phyloP scores from a whole-genome alignment of 1,284 basidiomycete species.

The Austroboletus novae-zelandiae region DNA sequence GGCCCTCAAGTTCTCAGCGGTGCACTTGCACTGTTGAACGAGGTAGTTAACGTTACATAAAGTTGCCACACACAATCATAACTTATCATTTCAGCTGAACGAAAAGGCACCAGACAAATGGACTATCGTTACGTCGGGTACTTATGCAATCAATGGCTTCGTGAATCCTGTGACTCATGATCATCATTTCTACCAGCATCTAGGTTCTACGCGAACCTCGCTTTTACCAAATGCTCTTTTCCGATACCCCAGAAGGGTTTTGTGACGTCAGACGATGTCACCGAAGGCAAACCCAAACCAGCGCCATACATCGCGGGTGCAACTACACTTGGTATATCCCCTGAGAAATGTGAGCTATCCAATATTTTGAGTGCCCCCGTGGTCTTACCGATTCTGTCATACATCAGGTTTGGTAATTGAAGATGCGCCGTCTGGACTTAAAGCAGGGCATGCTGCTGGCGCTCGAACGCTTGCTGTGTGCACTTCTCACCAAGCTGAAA shows the following conservation, averaged over 20 bases:
- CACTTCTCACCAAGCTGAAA: conserved; percentile 67
- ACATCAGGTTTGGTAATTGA: conserved; percentile 73
- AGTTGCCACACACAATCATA: too few relatives aligned
- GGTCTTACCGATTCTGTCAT: conserved; percentile 1
- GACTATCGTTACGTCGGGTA: conserved; percentile 81
- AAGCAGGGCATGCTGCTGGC: conserved; percentile 72
- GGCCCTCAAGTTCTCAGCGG: conserved; percentile 58
- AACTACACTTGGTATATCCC: conserved; percentile 44
- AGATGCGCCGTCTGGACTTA: conserved; percentile 79
- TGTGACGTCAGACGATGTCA: conserved; percentile 75
- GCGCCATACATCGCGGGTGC: conserved; percentile 76
- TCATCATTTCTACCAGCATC: conserved; percentile 47
- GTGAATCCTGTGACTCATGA: not conserved
- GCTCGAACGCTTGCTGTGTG: conserved; percentile 74
- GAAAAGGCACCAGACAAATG: conserved; percentile 42
- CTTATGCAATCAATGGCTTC: conserved; percentile 4
- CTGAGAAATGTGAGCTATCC: conserved; percentile 47
- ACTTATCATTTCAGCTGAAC: conserved; percentile 29
- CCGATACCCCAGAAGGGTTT: conserved; percentile 53
- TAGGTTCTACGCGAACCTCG: conserved; percentile 60
- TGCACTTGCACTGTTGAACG: conserved; percentile 44
- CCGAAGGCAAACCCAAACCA: conserved; percentile 76
- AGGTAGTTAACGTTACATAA: conserved; percentile 33
- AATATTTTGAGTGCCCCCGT: not conserved
- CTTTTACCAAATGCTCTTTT: conserved; percentile 58